A percentile compares a stretch with the other conserved stretches of the same genome.
Evolutionary conservation across 2,329 filamentous ascomycete genomes (phyloP).

Genomic region (Hypomyces rosellus): DNA sequence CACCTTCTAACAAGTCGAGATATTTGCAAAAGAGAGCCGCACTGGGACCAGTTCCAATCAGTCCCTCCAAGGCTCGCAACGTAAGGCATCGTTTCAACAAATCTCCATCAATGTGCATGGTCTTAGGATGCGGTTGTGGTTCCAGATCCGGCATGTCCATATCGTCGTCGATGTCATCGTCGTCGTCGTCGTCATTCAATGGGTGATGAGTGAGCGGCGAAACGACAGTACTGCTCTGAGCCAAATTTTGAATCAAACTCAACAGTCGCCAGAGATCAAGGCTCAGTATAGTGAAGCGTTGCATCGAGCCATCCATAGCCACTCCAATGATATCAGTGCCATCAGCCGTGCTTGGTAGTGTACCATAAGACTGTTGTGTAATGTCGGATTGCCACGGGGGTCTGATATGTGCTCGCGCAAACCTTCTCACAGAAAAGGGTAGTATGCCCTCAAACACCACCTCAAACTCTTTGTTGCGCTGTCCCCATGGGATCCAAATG

Average conservation of each 20-base stretch:
- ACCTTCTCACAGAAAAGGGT: slow-evolving; percentile 49
- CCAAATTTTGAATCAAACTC: slow-evolving; percentile 66
- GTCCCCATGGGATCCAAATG: slow-evolving; percentile 43
- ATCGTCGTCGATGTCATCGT: slow-evolving; percentile 14
- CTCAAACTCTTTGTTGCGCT: slow-evolving; percentile 34
- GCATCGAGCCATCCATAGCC: slow-evolving; percentile 62
- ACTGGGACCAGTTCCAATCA: slow-evolving; percentile 30
- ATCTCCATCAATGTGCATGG: slow-evolving; percentile 64
- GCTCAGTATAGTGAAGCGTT: slow-evolving; percentile 62
- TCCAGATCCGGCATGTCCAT: slow-evolving; percentile 20
- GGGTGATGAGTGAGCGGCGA: slow-evolving; percentile 30
- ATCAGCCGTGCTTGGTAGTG: slow-evolving; percentile 36
- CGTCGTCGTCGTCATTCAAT: slow-evolving; percentile 15
- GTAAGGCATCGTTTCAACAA: slow-evolving; percentile 51
- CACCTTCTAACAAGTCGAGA: slow-evolving; percentile 44
- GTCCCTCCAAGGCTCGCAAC: slow-evolving; percentile 36
- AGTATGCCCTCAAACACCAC: slow-evolving; percentile 52
- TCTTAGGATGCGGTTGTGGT: slow-evolving; percentile 35
- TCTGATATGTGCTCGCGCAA: slow-evolving; percentile 48
- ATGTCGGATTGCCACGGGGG: slow-evolving; percentile 41
- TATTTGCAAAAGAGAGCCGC: slow-evolving; percentile 40
- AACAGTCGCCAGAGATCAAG: slow-evolving; percentile 61
- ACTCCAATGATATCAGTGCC: slow-evolving; percentile 55
- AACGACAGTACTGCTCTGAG: slow-evolving; percentile 39
- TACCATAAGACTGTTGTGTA: slow-evolving; percentile 34